phyloP scores from a whole-genome alignment of 148 eudicot species.

The Drosera capensis region DNA sequence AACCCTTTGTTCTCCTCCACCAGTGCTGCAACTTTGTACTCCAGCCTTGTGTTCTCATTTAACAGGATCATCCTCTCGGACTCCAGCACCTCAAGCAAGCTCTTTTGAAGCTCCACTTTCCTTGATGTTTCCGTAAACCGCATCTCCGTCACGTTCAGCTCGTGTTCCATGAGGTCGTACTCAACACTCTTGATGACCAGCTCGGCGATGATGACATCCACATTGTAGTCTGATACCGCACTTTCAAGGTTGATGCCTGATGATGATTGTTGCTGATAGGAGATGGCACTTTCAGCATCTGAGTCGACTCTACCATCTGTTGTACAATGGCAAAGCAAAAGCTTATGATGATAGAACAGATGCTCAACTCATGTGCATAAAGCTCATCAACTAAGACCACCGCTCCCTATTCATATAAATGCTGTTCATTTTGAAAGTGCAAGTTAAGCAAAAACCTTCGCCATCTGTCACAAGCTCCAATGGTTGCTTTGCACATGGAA shows the following conservation, averaged over 20 bases:
- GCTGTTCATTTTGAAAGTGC: no score
- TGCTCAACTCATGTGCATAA: not conserved
- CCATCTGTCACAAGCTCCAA: no score
- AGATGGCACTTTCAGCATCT: conserved; percentile 46
- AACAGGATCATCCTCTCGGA: conserved; percentile 56
- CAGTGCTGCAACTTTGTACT: conserved; percentile 28
- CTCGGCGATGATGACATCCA: conserved; percentile 28
- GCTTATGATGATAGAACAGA: not conserved
- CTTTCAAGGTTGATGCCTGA: no score
- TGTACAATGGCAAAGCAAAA: conserved; percentile 3
- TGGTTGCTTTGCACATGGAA: no score
- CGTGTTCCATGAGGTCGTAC: conserved; percentile 27
- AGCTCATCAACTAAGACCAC: not conserved
- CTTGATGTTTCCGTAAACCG: conserved; percentile 26
- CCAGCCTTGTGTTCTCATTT: conserved; percentile 49
- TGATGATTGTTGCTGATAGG: conserved; percentile 16
- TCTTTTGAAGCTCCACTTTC: conserved; percentile 53
- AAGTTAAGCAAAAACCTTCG: no score
- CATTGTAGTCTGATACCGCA: not conserved
- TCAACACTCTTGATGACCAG: conserved; percentile 42
- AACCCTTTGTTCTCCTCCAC: conserved; percentile 43
- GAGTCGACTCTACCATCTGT: conserved; percentile 16
- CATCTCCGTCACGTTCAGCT: conserved; percentile 27
- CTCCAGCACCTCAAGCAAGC: conserved; percentile 53
- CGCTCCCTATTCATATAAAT: no score